A percentile compares a stretch with the other conserved stretches of the same genome.
Evolutionary conservation across 2,329 filamentous ascomycete genomes (phyloP).

Genomic region (Bretziella fagacearum): DNA sequence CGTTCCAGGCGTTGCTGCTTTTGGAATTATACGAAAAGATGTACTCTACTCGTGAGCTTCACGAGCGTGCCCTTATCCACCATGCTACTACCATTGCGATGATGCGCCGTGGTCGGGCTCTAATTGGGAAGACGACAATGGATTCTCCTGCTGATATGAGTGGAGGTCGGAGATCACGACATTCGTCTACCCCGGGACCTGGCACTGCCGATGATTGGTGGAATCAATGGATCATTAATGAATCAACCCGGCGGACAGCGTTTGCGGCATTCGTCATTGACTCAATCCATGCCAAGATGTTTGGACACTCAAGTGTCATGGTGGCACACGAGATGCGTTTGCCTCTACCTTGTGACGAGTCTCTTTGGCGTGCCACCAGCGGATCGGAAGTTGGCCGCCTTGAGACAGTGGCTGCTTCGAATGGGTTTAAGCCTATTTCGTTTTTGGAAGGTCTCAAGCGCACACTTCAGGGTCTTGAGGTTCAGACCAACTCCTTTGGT

Average conservation of each 20-base stretch:
- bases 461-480: conserved; percentile 68
- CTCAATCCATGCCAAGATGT: conserved; percentile 93
- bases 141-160: conserved; percentile 65
- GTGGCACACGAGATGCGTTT: conserved; percentile 89
- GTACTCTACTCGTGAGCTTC: conserved; percentile 80
- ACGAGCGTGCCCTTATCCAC: conserved; percentile 91
- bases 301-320: conserved; percentile 93
- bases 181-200: conserved; percentile 41
- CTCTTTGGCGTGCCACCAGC: conserved; percentile 78
- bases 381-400: conserved; percentile 72
- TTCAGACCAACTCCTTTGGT: conserved; percentile 85
- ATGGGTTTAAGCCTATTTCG: conserved; percentile 67
- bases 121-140: conserved; percentile 66
- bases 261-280: conserved; percentile 93
- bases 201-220: conserved; percentile 79
- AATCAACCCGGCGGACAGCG: conserved; percentile 74
- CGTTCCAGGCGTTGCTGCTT: conserved; percentile 79
- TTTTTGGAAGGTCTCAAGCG: conserved; percentile 85
- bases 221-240: conserved; percentile 90
- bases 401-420: conserved; percentile 62
- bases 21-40: conserved; percentile 95
- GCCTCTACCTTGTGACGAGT: conserved; percentile 81
- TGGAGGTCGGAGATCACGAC: conserved; percentile 31
- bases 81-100: conserved; percentile 89
- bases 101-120: conserved; percentile 81